Percentiles rank a stretch among this genome's conserved stretches.
Evolutionary conservation across 2,329 filamentous ascomycete species (phyloP).

Genomic region (Colletotrichum camelliae): DNA sequence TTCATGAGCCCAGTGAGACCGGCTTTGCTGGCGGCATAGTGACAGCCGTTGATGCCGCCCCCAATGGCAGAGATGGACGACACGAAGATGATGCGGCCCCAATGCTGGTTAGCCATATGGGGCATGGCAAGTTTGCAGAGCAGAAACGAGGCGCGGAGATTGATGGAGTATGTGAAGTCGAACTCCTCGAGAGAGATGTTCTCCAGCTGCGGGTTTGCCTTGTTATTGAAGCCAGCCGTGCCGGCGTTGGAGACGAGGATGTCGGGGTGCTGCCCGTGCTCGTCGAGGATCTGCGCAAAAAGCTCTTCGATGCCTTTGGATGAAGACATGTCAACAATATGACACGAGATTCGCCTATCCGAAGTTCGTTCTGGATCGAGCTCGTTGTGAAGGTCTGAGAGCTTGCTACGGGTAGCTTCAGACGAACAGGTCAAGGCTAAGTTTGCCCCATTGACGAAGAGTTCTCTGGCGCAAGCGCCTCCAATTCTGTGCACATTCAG

Average conservation of each 20-base stretch:
- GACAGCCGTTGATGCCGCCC: conserved; percentile 68
- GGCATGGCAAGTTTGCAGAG: conserved; percentile 65
- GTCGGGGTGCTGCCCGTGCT: conserved; percentile 62
- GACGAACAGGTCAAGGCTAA: conserved; percentile 61
- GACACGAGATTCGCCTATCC: conserved; percentile 47
- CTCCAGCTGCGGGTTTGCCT: conserved; percentile 58
- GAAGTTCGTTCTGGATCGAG: not conserved
- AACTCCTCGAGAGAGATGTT: conserved; percentile 70
- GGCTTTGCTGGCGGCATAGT: conserved; percentile 66
- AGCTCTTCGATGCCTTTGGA: conserved; percentile 58
- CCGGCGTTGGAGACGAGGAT: conserved; percentile 73
- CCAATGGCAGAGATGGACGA: conserved; percentile 68
- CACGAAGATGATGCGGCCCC: conserved; percentile 70
- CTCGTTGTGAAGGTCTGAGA: not conserved
- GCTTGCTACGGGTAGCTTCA: not conserved
- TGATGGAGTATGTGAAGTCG: conserved; percentile 66
- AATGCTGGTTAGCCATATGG: conserved; percentile 62
- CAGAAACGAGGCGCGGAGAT: conserved; percentile 67
- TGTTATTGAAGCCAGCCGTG: conserved; percentile 50
- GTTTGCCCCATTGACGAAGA: conserved; percentile 56
- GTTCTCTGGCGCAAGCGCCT: conserved; percentile 59
- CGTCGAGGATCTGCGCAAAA: conserved; percentile 56
- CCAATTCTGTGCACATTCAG: conserved; percentile 54
- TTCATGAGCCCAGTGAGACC: conserved; percentile 70
- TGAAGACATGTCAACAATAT: conserved; percentile 63